Conservation (phyloP, 2,329 filamentous ascomycete genomes). For the Cercospora brassicicola region DNA sequence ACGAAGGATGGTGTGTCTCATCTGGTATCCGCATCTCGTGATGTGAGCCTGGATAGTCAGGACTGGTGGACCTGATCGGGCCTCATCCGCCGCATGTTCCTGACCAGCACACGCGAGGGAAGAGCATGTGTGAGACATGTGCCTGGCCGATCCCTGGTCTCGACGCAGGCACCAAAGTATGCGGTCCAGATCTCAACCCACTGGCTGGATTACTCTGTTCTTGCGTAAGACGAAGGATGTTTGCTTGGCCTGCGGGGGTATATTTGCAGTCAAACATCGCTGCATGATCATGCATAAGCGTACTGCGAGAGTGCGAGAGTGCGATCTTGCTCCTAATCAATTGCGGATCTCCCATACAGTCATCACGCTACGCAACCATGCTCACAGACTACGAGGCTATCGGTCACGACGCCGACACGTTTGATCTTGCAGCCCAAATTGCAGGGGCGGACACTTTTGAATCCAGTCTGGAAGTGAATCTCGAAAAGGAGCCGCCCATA, state of each 20-base stretch:
- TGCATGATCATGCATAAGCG: not conserved
- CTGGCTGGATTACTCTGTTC: not conserved
- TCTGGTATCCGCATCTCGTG: not conserved
- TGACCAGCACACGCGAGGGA: not conserved
- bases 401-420: constrained; percentile 14
- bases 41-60: not conserved
- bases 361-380: constrained; percentile 1
- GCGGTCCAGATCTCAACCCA: not conserved
- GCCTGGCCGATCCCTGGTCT: not conserved
- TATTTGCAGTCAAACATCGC: not conserved
- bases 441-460: constrained; percentile 14
- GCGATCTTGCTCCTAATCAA: not conserved
- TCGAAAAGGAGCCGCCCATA: constrained; percentile 11
- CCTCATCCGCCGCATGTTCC: not conserved
- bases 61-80: not conserved
- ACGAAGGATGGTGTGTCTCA: not conserved
- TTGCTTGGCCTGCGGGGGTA: not conserved
- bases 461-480: constrained; percentile 12
- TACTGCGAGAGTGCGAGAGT: not conserved
- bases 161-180: constrained; percentile 2
- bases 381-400: constrained; percentile 17
- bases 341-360: not conserved
- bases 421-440: constrained; percentile 11
- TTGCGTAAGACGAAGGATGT: not conserved
- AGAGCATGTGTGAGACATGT: not conserved